Evolutionary conservation across 768 basidiomycete species (phyloP).

Genomic region (Rhizopogon sp.): DNA sequence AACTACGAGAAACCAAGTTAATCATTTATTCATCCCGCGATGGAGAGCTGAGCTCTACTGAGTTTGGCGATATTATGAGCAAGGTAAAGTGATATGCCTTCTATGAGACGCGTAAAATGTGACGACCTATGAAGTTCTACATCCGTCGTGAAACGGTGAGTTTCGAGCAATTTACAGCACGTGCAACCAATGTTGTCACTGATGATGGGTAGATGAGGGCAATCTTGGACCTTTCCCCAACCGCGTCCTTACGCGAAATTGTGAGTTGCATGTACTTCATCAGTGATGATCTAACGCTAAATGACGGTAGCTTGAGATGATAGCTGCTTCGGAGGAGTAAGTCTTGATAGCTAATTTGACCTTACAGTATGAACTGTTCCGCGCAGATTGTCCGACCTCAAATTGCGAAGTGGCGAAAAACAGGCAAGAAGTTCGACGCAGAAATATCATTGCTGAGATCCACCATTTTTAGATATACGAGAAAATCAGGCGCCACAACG

Average conservation of each 20-base stretch:
- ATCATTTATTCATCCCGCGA: slow-evolving; percentile 42
- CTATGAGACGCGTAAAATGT: slow-evolving; percentile 3
- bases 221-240: slow-evolving; percentile 54
- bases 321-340: slow-evolving; percentile 67
- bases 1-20: slow-evolving; percentile 56
- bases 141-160: slow-evolving; percentile 64
- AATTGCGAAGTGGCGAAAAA: slow-evolving; percentile 74
- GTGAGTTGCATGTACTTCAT: slow-evolving; percentile 34
- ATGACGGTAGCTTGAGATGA: slow-evolving; percentile 52
- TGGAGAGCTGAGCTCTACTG: slow-evolving; percentile 53
- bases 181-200: neutral
- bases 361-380: neutral
- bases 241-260: slow-evolving; percentile 58
- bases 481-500: slow-evolving; percentile 62
- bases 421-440: slow-evolving; percentile 32
- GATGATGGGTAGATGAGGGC: slow-evolving; percentile 52
- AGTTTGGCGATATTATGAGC: slow-evolving; percentile 85
- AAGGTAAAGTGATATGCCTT: slow-evolving; percentile 42
- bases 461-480: slow-evolving; percentile 45
- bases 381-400: slow-evolving; percentile 59
- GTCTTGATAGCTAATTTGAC: slow-evolving; percentile 8
- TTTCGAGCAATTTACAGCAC: neutral
- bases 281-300: neutral
- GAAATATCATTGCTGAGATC: neutral
- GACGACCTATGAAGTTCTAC: slow-evolving; percentile 50